phyloP scores from a whole-genome alignment of 345 rosid species.

The Draba incana region DNA sequence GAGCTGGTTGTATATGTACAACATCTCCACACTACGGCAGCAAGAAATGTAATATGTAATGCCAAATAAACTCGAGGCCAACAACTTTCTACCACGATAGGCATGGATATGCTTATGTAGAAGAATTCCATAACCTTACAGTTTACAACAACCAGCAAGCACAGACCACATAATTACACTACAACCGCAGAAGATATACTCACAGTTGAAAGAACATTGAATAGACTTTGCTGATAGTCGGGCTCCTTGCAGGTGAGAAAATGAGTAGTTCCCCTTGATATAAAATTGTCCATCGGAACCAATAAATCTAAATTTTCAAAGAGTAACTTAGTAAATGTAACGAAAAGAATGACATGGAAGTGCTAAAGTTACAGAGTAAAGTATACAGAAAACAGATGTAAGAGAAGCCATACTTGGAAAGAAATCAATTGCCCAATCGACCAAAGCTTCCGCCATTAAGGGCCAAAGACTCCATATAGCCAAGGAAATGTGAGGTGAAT shows the following conservation, averaged over 20 bases:
- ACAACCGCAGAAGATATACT: conserved; percentile 45
- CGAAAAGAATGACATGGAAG: conserved; percentile 8
- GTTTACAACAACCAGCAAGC: conserved; percentile 21
- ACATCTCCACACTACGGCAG: conserved; percentile 8
- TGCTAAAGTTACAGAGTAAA: conserved; percentile 15
- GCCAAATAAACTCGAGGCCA: conserved; percentile 14
- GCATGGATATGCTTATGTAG: conserved; percentile 3
- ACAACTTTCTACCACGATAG: conserved; percentile 13
- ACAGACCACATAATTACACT: conserved; percentile 24
- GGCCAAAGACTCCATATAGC: conserved; percentile 99
- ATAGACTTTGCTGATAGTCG: conserved; percentile 94
- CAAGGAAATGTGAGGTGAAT: conserved; percentile 85
- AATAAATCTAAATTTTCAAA: conserved; percentile 68
- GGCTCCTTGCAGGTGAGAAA: conserved; percentile 91
- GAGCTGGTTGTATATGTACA: conserved; percentile 29
- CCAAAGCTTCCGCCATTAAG: conserved; percentile 87
- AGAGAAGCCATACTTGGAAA: conserved; percentile 65
- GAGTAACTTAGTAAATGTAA: conserved; percentile 21
- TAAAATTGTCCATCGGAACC: conserved; percentile 95
- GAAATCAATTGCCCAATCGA: conserved; percentile 98
- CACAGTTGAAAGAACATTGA: conserved; percentile 90
- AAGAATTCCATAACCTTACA: conserved; percentile 9
- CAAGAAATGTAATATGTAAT: conserved; percentile 19
- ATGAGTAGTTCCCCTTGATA: conserved; percentile 92
- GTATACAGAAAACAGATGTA: conserved; percentile 16